A percentile compares a stretch with the other conserved stretches of the same genome.
These are phyloP conservation scores for Halophytophthora polymorphica DNA, from an alignment of 352 stramenopile genomes.

Conservation along the genomic window DNA sequence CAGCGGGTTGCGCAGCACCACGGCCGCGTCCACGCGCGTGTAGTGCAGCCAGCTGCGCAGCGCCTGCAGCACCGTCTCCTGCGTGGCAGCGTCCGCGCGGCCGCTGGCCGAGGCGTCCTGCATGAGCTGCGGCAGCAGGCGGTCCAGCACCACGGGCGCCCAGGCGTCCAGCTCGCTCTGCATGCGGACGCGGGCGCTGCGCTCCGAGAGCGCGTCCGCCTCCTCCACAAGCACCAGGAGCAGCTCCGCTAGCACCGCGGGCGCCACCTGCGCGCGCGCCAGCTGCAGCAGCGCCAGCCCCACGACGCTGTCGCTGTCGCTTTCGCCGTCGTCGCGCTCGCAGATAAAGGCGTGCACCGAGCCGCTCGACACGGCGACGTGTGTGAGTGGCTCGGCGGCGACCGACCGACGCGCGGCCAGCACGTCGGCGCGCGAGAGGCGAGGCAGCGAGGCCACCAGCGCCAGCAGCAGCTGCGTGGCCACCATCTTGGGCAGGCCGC, in stretches of 20 bases:
- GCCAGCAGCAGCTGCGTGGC: slow-evolving; percentile 71
- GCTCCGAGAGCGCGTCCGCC: slow-evolving; percentile 48
- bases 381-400: not conserved
- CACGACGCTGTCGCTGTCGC: slow-evolving; percentile 37
- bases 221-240: slow-evolving; percentile 74
- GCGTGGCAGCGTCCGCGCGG: slow-evolving; percentile 19
- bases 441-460: slow-evolving; percentile 57
- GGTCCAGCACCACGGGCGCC: slow-evolving; percentile 52
- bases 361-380: slow-evolving; percentile 5
- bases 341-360: slow-evolving; percentile 10
- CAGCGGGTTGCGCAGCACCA: slow-evolving; percentile 63
- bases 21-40: slow-evolving; percentile 30
- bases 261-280: slow-evolving; percentile 28
- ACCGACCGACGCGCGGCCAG: slow-evolving; percentile 4
- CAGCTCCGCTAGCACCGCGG: slow-evolving; percentile 46
- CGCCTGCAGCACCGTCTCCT: slow-evolving; percentile 58
- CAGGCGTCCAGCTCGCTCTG: slow-evolving; percentile 60
- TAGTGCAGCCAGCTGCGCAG: slow-evolving; percentile 65
- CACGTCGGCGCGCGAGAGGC: slow-evolving; percentile 40
- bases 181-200: slow-evolving; percentile 43
- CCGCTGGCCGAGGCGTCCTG: slow-evolving; percentile 39
- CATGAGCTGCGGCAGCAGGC: slow-evolving; percentile 75
- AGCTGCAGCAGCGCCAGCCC: slow-evolving; percentile 59
- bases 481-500: slow-evolving; percentile 51
- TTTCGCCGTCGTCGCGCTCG: slow-evolving; percentile 14